Evolutionary conservation across 2,329 filamentous ascomycete genomes (phyloP).

Genomic region (Calonectria pauciramosa): DNA sequence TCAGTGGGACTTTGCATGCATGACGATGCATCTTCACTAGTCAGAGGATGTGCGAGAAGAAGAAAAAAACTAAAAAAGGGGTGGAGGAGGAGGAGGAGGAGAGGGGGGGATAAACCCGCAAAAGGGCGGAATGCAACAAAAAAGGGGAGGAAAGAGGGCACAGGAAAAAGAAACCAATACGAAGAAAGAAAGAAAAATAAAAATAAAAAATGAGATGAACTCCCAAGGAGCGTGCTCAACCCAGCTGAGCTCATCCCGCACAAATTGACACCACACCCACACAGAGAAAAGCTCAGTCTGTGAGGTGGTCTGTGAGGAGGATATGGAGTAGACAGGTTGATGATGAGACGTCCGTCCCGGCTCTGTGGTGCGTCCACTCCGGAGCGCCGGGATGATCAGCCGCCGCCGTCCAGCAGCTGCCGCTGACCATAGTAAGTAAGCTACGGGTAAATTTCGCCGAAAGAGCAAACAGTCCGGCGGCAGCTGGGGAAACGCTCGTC

Average conservation of each 20-base stretch:
- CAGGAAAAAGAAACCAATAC: background rate
- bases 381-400: constrained; percentile 2
- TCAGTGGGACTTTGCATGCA: constrained; percentile 1
- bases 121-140: background rate
- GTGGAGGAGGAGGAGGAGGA: too few relatives aligned
- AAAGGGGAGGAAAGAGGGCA: constrained; percentile 5
- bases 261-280: constrained; percentile 6
- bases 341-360: constrained; percentile 7
- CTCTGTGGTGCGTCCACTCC: background rate
- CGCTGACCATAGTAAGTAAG: background rate
- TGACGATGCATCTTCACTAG: constrained; percentile 11
- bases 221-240: background rate
- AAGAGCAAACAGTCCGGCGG: background rate
- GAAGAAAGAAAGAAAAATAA: background rate
- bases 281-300: background rate
- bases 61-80: background rate
- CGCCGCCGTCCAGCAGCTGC: background rate
- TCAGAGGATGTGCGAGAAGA: background rate
- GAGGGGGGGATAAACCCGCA: background rate
- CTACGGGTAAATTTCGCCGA: background rate
- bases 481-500: constrained; percentile 9
- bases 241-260: background rate
- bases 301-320: constrained; percentile 1
- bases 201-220: background rate
- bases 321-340: background rate